Conservation (phyloP, 176 grass and related monocot species). For the Oryza meridionalis region DNA sequence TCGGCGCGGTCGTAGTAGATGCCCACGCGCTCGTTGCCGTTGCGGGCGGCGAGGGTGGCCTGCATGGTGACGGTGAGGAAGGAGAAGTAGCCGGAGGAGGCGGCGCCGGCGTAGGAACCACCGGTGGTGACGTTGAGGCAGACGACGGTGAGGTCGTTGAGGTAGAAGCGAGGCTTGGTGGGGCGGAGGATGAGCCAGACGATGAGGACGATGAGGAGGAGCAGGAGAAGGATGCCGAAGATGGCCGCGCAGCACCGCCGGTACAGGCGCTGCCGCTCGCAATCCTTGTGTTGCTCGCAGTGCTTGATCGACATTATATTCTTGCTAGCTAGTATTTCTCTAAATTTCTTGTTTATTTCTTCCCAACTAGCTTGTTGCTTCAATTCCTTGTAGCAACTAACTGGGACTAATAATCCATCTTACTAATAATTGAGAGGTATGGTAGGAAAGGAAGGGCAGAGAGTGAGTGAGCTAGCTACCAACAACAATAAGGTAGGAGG, state of each 20-base stretch:
- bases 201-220: conserved; percentile 56
- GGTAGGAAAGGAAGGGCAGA: too few species aligned
- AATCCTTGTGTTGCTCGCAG: conserved; percentile 59
- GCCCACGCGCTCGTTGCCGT: conserved; percentile 66
- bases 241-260: conserved; percentile 24
- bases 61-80: conserved; percentile 63
- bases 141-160: conserved; percentile 59
- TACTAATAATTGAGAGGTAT: too few species aligned
- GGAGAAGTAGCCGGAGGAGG: neutral
- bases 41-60: conserved; percentile 55
- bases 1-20: conserved; percentile 80
- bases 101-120: neutral
- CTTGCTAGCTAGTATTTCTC: too few species aligned
- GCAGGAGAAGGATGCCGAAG: conserved; percentile 17
- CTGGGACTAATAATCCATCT: too few species aligned
- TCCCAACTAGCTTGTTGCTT: too few species aligned
- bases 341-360: too few species aligned
- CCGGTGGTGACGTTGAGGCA: conserved; percentile 61
- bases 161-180: conserved; percentile 68
- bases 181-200: conserved; percentile 70
- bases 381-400: too few species aligned
- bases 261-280: conserved; percentile 41
- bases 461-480: neutral
- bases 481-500: neutral
- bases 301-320: conserved; percentile 66